Base-by-base conservation (phyloP, 306 rosid genomes). In the Trifolium pratense region DNA sequence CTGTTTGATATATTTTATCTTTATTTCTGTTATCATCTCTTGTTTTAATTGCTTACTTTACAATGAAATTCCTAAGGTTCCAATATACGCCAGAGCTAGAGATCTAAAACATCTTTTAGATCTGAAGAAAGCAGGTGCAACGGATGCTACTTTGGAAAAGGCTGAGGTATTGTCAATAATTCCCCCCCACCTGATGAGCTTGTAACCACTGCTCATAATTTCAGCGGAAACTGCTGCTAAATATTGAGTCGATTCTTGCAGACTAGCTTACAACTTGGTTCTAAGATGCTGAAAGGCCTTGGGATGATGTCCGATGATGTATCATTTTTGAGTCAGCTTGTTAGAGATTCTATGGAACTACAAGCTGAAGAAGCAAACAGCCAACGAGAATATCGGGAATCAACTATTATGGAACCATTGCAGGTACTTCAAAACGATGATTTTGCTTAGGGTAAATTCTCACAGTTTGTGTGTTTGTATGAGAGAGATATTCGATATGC, bases 281-380 rank as follows among this genome's bases (percentile, higher is more conserved):
- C 99, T 61, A 95, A 87, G 89, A 91, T 95, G 86, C 81, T 95
- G 84, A 88, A 81, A 85, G 97, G 99, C 82, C 87, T 95, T 8
- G 99, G 99, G 26, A 87, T 90, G 78, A 95, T 90, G 99, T 95
- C 99, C 4, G 99, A 95, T 59, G 97, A 95, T 79, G 99, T 95
- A 73, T 77, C 79, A 80, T 95, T 90, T 83, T 87, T 95, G 75
- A 87, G 97, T 66, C 96, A 83, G 80, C 84, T 91, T 65, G 78
- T 90, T 69, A 91, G 96, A 42, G 90, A 91, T 83, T 90, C 97
- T 60, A 91, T 95, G 97, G 99, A 90, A 79, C 74, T 75, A 46
- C 97, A 90, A 89, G 99, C 97, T 71, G 89, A 95, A 81, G 98
- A 83, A 46, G 87, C 72, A 61, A 75, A 79, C 18, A 46, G n/a